Percentiles rank a stretch among this genome's conserved stretches.
Conservation (phyloP, 176 grass and related monocot species). For the Avena eriantha region DNA sequence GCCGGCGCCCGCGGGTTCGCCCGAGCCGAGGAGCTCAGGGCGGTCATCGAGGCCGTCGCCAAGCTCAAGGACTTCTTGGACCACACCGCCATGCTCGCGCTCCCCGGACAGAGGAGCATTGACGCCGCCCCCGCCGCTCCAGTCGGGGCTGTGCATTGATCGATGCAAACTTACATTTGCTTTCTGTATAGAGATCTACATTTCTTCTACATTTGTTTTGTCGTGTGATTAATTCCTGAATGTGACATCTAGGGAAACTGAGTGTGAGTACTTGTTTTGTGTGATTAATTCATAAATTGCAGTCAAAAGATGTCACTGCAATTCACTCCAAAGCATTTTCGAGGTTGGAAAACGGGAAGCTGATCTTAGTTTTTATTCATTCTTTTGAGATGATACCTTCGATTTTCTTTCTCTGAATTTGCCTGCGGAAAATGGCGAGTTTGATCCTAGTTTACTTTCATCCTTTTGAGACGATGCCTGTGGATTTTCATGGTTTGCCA, state of each 20-base stretch:
- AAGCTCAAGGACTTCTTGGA: conserved; percentile 92
- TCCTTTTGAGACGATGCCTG: background rate
- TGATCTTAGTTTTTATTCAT: background rate
- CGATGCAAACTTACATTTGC: background rate
- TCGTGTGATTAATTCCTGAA: conserved; percentile 51
- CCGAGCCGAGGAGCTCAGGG: conserved; percentile 76
- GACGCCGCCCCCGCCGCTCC: conserved; percentile 34
- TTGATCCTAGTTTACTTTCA: background rate
- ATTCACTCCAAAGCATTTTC: background rate
- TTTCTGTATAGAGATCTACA: conserved; percentile 39
- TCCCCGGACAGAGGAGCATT: conserved; percentile 83
- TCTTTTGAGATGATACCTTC: background rate
- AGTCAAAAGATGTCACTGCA: background rate
- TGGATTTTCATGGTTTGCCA: background rate
- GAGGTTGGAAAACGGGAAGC: background rate
- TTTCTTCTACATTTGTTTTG: background rate
- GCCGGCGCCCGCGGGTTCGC: conserved; percentile 72
- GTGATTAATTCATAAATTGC: background rate
- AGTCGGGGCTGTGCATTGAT: conserved; percentile 38
- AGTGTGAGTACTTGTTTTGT: conserved; percentile 10
- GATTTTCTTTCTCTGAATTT: background rate
- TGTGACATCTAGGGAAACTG: conserved; percentile 12
- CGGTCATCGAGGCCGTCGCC: conserved; percentile 71
- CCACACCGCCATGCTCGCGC: conserved; percentile 93
- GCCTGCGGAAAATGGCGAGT: background rate